phyloP scores from a whole-genome alignment of 371 early-diverging fungal genomes.

The Actinomortierella ambigua region DNA sequence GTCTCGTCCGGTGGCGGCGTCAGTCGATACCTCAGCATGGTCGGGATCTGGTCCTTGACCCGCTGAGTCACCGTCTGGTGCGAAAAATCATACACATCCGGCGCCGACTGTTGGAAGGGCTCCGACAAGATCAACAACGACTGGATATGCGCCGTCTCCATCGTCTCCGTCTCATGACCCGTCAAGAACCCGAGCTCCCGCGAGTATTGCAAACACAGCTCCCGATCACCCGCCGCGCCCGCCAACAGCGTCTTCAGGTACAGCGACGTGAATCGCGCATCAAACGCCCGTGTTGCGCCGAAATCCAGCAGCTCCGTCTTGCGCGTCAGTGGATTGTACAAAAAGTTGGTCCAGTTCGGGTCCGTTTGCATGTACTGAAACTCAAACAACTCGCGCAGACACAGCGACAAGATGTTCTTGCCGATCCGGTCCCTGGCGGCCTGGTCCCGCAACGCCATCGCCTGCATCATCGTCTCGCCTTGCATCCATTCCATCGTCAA shows the following conservation, averaged over 20 bases:
- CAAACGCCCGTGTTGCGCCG: slow-evolving; percentile 91
- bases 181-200: slow-evolving; percentile 89
- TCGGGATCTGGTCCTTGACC: slow-evolving; percentile 89
- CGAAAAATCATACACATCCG: slow-evolving; percentile 77
- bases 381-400: slow-evolving; percentile 88
- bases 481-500: slow-evolving; percentile 82
- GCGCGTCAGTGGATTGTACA: slow-evolving; percentile 72
- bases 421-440: slow-evolving; percentile 70
- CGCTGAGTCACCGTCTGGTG: slow-evolving; percentile 80
- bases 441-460: slow-evolving; percentile 66
- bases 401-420: slow-evolving; percentile 72
- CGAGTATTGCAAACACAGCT: slow-evolving; percentile 77
- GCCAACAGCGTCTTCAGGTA: slow-evolving; percentile 82
- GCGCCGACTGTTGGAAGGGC: slow-evolving; percentile 72
- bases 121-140: slow-evolving; percentile 88
- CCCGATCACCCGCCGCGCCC: slow-evolving; percentile 77
- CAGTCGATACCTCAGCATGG: slow-evolving; percentile 91
- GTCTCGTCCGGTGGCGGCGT: slow-evolving; percentile 98
- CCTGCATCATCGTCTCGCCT: slow-evolving; percentile 76
- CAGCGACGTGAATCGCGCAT: slow-evolving; percentile 69
- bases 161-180: slow-evolving; percentile 88
- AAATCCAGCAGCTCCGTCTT: slow-evolving; percentile 92
- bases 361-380: slow-evolving; percentile 98
- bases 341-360: slow-evolving; percentile 98
- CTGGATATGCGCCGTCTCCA: slow-evolving; percentile 90